Evolutionary conservation across 2,329 filamentous ascomycete species (phyloP), one percentile per base, ranked within the genome.

Genomic region (Sarocladium kiliense): DNA sequence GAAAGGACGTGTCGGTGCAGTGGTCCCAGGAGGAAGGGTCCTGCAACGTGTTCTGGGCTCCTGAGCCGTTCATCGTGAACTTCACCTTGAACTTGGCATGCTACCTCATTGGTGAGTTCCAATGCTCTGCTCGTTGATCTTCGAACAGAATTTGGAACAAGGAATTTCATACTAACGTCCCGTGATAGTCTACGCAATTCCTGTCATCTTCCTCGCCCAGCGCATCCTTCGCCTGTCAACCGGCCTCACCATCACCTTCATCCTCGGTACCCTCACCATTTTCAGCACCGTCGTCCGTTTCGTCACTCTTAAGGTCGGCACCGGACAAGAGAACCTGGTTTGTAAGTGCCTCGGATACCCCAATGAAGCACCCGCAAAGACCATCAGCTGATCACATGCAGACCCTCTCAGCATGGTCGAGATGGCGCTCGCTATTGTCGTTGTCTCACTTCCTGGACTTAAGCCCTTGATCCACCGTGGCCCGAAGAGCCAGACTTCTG

Each of bases 1-100:
- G 68, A 34, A 62, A 61, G 44, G 56, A 69, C 21, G 68, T 70
- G 10, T 66, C 66, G 0, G 58, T 70, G 1, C 67, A 70, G 44
- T 70, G 67, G 67, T 69, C 67, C 0, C 66, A 68, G 34, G 67
- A 70, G 27, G 66, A 70, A 2, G 68, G 66, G 1, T 67, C 68
- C 5, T 70, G 67, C 57, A 70, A 65, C 50, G 67, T 70, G 16
- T 70, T 70, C 10, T 70, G 67, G 16, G 67, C 67, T 0, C 61
- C 66, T 0, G 60, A 64, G 41, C 67, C 67, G 1, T 69, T 70
- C 44, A 68, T 69, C 45, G 62, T 68, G 41, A 70, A 70, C 55
- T 70, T 70, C 18, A 64, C 67, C 0, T 55, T 70, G 18, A 70
- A 70, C 54, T 26, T 70, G 53, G 63, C 68, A 2, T 68, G 65